Evolutionary conservation across 2,329 filamentous ascomycete species (phyloP), one percentile per base, ranked within the genome.

Genomic region (Clonostachys solani): DNA sequence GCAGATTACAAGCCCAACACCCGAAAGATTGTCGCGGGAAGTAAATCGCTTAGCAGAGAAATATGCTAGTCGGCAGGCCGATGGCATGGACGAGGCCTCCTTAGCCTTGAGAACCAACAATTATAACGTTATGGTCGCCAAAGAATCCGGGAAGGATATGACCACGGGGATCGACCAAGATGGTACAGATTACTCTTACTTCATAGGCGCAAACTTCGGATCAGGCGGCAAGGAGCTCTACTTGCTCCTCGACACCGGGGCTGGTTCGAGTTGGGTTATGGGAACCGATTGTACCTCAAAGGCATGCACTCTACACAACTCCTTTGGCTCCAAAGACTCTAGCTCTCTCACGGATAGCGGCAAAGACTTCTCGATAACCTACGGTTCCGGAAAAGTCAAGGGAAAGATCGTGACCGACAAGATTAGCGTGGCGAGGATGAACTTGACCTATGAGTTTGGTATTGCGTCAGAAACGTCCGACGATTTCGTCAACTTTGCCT

Each of bases 241-340:
- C 54, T 78, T 87, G 76, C 72, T 86, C 23, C 66, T 86, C 48
- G 83, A 87, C 60, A 84, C 83, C 8, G 83, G 83, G 23, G 81
- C 83, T 37, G 79, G 79, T 18, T 89, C 88, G 49, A 90, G 85
- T 12, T 96, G 91, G 91, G 81, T 95, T 17, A 94, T 94, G 81
- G 80, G 84, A 33, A 72, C 81, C 15, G 69, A 75, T 47, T 96
- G 91, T 69, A 74, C 64, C 15, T 81, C 81, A 4, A 64, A 74
- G 19, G 79, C 88, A 5, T 96, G 91, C 62, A 61, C 67, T 33
- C 71, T 74, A 54, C 91, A 95, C 63, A 82, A 82, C 57, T 81
- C 77, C 0, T 92, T 89, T 59, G 86, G 86, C 13, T 60, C 75
- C 5, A 65, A 70, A 4, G 78, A 86, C 53, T 95, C 90, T 5